A percentile compares a stretch with the other conserved stretches of the same genome.
Conservation (phyloP, 176 grass and related monocot genomes). For the Oryza longistaminata region DNA sequence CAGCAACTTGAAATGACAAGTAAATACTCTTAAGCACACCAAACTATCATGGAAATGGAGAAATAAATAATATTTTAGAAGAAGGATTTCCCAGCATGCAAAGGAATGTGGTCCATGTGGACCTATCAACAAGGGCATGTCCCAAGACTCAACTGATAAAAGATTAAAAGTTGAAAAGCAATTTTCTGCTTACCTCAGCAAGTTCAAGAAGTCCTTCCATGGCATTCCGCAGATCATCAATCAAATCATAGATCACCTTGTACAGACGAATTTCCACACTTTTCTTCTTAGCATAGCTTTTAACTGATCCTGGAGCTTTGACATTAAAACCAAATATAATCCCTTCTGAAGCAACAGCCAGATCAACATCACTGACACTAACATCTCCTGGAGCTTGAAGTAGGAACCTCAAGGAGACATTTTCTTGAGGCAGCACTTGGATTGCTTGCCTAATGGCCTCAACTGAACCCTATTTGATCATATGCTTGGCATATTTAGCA, state of each 20-base stretch:
- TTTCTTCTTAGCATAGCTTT: constrained; percentile 85
- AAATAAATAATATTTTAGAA: not conserved
- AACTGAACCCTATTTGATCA: constrained; percentile 74
- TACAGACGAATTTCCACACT: constrained; percentile 91
- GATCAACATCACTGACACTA: constrained; percentile 81
- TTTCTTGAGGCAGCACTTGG: constrained; percentile 79
- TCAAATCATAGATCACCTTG: constrained; percentile 91
- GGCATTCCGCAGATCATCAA: constrained; percentile 90
- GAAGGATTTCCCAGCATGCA: not conserved
- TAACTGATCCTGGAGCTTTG: constrained; percentile 79
- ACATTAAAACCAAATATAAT: constrained; percentile 98
- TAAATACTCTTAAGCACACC: constrained; percentile 1
- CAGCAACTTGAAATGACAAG: not conserved
- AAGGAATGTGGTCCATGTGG: constrained; percentile 6
- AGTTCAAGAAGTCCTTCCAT: constrained; percentile 97
- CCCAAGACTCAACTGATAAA: not conserved
- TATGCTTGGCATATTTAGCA: constrained; percentile 16
- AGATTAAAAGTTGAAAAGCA: constrained; percentile 1
- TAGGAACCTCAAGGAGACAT: constrained; percentile 84
- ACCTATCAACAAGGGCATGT: not conserved
- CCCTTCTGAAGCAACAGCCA: constrained; percentile 77
- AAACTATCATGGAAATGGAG: constrained; percentile 16
- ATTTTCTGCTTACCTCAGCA: constrained; percentile 66
- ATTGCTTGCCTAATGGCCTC: constrained; percentile 92
- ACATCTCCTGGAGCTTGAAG: constrained; percentile 93